Conservation (phyloP, 768 basidiomycete genomes). For the Trametes coccinea region DNA sequence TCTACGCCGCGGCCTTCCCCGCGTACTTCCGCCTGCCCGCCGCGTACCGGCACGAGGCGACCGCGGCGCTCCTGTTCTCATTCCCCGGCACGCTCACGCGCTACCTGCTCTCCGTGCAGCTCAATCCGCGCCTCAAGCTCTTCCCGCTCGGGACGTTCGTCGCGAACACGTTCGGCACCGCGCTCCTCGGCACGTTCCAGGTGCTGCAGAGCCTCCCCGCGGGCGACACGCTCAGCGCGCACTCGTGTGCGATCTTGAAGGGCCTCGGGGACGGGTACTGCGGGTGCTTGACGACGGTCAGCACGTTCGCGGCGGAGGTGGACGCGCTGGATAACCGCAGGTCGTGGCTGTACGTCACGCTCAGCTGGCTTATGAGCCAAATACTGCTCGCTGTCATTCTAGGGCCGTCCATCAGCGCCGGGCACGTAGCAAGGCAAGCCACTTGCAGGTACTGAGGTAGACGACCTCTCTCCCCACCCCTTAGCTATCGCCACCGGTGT, state of each 20-base stretch:
- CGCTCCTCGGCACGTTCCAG: conserved; percentile 73
- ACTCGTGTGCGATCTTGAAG: conserved; percentile 72
- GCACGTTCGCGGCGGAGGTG: conserved; percentile 87
- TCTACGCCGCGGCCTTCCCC: conserved; percentile 75
- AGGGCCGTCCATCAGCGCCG: conserved; percentile 63
- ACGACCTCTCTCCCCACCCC: neutral
- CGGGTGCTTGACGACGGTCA: conserved; percentile 92
- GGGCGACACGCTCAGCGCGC: conserved; percentile 41
- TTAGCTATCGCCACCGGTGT: neutral
- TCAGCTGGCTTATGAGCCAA: conserved; percentile 74
- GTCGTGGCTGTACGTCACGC: conserved; percentile 64
- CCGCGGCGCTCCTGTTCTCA: conserved; percentile 85
- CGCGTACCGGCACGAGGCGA: conserved; percentile 72
- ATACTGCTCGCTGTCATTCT: conserved; percentile 68
- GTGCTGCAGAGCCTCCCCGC: conserved; percentile 60
- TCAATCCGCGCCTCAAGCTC: conserved; percentile 64
- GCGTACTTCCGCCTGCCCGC: conserved; percentile 75
- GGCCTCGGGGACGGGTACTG: conserved; percentile 92
- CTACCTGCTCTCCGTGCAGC: conserved; percentile 67
- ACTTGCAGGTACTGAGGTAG: conserved; percentile 49
- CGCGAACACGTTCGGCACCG: conserved; percentile 79
- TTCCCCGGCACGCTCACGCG: conserved; percentile 88
- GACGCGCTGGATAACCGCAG: conserved; percentile 54
- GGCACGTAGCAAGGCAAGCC: conserved; percentile 43
- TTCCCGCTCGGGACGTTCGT: conserved; percentile 80